These are phyloP conservation scores for Clohesyomyces aquaticus DNA, from an alignment of 495 filamentous ascomycete genomes.

Conservation along the genomic window DNA sequence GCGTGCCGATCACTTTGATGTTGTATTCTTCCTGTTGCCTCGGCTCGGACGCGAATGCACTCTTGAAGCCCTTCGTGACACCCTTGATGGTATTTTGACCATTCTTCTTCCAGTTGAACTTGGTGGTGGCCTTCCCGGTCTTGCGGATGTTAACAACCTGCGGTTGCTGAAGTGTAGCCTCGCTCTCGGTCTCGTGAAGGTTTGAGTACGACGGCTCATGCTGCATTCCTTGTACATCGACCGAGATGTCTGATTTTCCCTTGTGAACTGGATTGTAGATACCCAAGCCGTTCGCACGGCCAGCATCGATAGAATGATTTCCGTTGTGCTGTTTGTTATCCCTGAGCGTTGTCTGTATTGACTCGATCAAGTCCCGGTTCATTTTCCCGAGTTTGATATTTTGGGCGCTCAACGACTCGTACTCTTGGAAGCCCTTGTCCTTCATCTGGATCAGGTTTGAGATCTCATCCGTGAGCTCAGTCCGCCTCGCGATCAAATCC, in stretches of 20 bases:
- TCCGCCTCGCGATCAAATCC: slow-evolving; percentile 78
- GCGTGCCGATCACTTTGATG: slow-evolving; percentile 60
- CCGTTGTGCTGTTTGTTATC: slow-evolving; percentile 60
- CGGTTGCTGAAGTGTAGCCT: slow-evolving; percentile 54
- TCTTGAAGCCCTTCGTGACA: slow-evolving; percentile 86
- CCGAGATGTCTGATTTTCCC: slow-evolving; percentile 68
- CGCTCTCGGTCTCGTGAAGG: slow-evolving; percentile 37
- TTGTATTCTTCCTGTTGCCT: slow-evolving; percentile 57
- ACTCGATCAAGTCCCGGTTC: slow-evolving; percentile 92
- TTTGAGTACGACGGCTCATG: slow-evolving; percentile 38
- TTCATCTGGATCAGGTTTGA: slow-evolving; percentile 75
- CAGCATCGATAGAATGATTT: slow-evolving; percentile 53
- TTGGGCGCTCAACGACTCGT: slow-evolving; percentile 89
- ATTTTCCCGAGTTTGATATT: slow-evolving; percentile 91
- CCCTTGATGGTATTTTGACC: slow-evolving; percentile 91
- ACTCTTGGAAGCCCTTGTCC: slow-evolving; percentile 91
- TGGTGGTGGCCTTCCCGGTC: slow-evolving; percentile 80
- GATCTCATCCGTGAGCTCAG: slow-evolving; percentile 80
- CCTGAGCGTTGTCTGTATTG: slow-evolving; percentile 92
- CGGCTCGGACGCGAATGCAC: slow-evolving; percentile 63
- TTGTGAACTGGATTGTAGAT: slow-evolving; percentile 76
- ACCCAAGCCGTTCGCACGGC: slow-evolving; percentile 75
- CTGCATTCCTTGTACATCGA: slow-evolving; percentile 54
- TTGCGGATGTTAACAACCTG: slow-evolving; percentile 92
- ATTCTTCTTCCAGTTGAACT: slow-evolving; percentile 98